Conservation (phyloP, 371 early-diverging fungal species). For the Coelomomyces lativittatus region DNA sequence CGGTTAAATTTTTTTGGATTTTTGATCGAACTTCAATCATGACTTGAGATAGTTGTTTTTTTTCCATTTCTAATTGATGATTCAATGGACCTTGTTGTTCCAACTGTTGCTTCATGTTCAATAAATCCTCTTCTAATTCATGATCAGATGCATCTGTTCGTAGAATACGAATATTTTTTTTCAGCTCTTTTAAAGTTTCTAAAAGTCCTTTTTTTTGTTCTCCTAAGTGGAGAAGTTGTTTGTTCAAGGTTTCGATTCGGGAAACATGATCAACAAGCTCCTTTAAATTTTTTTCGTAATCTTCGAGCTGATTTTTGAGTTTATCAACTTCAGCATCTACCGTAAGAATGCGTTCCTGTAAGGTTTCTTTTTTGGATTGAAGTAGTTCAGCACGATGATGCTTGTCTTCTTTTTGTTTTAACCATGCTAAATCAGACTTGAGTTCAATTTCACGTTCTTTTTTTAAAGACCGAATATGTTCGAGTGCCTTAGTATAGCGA, state of each 20-base stretch:
- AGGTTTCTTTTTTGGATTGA: too few relatives aligned
- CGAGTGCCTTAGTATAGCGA: conserved; percentile 80
- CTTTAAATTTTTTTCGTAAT: too few relatives aligned
- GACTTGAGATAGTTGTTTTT: too few relatives aligned
- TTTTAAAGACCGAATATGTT: conserved; percentile 53
- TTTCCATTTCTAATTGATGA: too few relatives aligned
- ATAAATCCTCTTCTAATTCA: too few relatives aligned
- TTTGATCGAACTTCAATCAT: not conserved
- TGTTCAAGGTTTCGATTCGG: not conserved
- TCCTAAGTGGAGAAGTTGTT: too few relatives aligned
- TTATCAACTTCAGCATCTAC: not conserved
- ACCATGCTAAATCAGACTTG: not conserved
- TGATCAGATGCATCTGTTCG: too few relatives aligned
- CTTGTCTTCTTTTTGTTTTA: not conserved
- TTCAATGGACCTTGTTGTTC: too few relatives aligned
- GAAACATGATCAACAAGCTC: not conserved
- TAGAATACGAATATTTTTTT: too few relatives aligned
- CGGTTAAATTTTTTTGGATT: not conserved
- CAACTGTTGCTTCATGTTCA: too few relatives aligned
- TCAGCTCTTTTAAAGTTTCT: too few relatives aligned
- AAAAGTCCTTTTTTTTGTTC: too few relatives aligned
- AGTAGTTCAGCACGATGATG: not conserved
- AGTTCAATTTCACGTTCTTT: conserved; percentile 41
- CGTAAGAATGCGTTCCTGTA: not conserved
- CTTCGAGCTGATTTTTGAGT: not conserved